Conservation (phyloP, 257 asterid species). For the Solanum appendiculatum region DNA sequence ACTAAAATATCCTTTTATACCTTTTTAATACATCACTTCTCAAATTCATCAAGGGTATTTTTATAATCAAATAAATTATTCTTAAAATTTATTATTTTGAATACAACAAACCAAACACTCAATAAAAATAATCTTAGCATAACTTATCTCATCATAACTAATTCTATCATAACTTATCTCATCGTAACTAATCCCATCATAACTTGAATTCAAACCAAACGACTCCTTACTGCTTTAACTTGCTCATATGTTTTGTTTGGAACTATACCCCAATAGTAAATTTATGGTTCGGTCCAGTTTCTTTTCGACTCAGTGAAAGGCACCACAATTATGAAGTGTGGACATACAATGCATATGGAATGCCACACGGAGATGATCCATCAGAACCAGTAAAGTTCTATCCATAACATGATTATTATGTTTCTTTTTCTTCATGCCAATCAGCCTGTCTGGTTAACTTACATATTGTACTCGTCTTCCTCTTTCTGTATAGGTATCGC, state of each 20-base stretch:
- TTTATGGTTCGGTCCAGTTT: conserved; percentile 39
- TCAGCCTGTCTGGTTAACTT: background rate
- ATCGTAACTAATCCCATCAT: no score
- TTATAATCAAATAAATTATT: no score
- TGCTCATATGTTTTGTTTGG: background rate
- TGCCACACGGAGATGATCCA: conserved; percentile 52
- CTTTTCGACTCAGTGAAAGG: conserved; percentile 79
- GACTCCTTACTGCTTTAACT: background rate
- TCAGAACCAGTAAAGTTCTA: conserved; percentile 54
- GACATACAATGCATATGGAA: conserved; percentile 78
- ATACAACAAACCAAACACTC: no score
- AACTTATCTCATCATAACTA: no score
- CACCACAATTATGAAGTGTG: conserved; percentile 71
- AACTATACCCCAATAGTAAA: background rate
- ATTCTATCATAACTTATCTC: no score
- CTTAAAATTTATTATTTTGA: no score
- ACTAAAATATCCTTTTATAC: no score
- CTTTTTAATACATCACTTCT: no score
- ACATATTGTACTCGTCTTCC: background rate
- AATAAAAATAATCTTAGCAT: no score
- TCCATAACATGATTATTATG: background rate
- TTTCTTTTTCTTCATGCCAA: background rate
- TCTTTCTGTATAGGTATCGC: conserved; percentile 48
- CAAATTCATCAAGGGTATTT: no score
- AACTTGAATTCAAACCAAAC: no score